Percentiles rank a stretch among this genome's conserved stretches.
Conservation (phyloP, 2,329 filamentous ascomycete genomes). For the Tolypocladium ophioglossoides region DNA sequence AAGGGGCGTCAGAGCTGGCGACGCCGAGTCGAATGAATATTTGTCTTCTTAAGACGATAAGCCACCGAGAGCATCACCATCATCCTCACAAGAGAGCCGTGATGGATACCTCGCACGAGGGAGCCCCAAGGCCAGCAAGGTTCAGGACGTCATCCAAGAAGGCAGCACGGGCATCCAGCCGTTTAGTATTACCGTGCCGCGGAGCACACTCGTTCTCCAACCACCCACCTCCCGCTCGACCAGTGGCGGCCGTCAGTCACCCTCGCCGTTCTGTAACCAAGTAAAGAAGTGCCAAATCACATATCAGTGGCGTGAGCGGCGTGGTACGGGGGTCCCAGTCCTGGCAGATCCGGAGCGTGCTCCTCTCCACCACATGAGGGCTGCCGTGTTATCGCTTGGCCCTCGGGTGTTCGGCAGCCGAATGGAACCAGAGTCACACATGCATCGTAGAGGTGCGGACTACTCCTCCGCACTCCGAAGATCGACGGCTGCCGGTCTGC, state of each 20-base stretch:
- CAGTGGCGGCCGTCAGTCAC: background rate
- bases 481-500: background rate
- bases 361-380: background rate
- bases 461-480: no score
- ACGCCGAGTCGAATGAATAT: background rate
- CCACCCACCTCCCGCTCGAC: background rate
- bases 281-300: background rate
- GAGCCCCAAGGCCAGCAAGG: background rate
- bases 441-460: no score
- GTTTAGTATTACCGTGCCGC: background rate
- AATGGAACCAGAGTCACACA: background rate
- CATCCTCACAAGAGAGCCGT: background rate
- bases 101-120: background rate
- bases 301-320: background rate
- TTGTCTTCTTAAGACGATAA: background rate
- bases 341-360: no score
- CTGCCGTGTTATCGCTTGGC: background rate
- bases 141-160: background rate
- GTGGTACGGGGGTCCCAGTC: no score
- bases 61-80: background rate
- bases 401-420: background rate
- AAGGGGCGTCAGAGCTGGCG: background rate
- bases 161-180: background rate
- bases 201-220: background rate
- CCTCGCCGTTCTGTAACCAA: background rate